Evolutionary conservation across 2,329 filamentous ascomycete species (phyloP), one percentile per base, ranked within the genome.

Genomic region (Parastagonospora nodorum): DNA sequence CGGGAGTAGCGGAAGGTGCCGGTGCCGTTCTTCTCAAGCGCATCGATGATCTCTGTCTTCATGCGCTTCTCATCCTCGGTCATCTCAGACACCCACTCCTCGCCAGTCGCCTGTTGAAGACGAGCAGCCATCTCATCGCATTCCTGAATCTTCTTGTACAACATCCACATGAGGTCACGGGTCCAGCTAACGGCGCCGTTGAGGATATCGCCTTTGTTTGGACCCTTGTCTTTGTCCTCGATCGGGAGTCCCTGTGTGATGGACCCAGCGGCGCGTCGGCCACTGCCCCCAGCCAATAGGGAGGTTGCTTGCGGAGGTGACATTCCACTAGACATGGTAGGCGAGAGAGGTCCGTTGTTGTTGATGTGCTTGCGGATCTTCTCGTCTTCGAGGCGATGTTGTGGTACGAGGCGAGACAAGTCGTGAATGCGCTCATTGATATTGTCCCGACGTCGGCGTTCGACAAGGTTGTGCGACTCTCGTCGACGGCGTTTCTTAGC

Each of bases 401-500:
- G 83, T 19, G 94, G 94, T 2, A 99, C 93, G 14, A 99, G 84
- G 65, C 92, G 90, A 68, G 93, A 96, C 7, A 99, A 83, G 69
- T 99, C 94, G 68, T 97, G 93, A 57, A 99, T 99, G 37, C 94
- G 87, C 75, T 99, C 94, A 64, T 99, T 99, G 80, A 99, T 99
- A 71, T 97, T 97, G 77, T 97, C 94, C 55, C 94, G 86, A 55
- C 94, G 88, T 44, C 94, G 88, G 49, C 94, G 90, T 78, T 99
- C 94, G 9, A 99, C 94, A 33, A 96, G 82, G 71, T 99, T 97
- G 78, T 99, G 94, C 1, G 93, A 97, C 68, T 97, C 94, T 33
- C 94, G 84, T 52, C 94, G 86, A 53, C 92, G 84, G 73, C 93
- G 90, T 63, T 92, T 85, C 83, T 97, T 97, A 66, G 92, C 92